Evolutionary conservation across 1,284 basidiomycete species (phyloP).

Genomic region (Malassezia globosa): DNA sequence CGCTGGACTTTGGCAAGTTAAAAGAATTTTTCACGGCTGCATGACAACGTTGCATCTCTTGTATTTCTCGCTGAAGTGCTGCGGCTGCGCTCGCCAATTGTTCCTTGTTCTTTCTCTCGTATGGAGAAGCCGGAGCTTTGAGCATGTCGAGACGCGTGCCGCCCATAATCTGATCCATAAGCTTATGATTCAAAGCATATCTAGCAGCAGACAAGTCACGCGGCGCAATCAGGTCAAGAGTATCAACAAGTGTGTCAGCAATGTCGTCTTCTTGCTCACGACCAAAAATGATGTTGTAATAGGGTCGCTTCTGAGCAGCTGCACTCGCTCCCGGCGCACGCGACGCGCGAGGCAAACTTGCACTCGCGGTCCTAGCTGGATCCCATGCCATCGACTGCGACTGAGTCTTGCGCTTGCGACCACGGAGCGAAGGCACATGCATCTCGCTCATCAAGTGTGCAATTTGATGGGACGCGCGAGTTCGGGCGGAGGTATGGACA

Average conservation of each 20-base stretch:
- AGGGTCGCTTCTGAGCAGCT: slow-evolving; percentile 6
- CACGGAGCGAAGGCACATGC: slow-evolving; percentile 13
- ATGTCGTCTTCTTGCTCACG: slow-evolving; percentile 17
- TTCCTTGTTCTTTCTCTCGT: slow-evolving; percentile 19
- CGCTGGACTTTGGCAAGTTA: neutral
- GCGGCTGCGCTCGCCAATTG: slow-evolving; percentile 21
- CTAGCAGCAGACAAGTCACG: slow-evolving; percentile 38
- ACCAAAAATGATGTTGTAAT: slow-evolving; percentile 15
- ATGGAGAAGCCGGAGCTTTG: slow-evolving; percentile 28
- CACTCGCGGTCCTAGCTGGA: slow-evolving; percentile 5
- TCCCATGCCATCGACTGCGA: slow-evolving; percentile 4
- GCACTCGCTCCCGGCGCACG: neutral
- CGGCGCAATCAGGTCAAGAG: slow-evolving; percentile 34
- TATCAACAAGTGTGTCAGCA: slow-evolving; percentile 22
- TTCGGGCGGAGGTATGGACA: too few species aligned
- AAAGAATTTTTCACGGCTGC: slow-evolving; percentile 2
- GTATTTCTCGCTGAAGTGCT: slow-evolving; percentile 17
- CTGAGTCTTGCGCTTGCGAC: slow-evolving; percentile 15
- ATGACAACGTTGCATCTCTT: neutral
- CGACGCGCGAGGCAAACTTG: slow-evolving; percentile 12
- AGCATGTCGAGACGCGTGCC: slow-evolving; percentile 34
- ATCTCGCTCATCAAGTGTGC: too few species aligned
- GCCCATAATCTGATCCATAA: slow-evolving; percentile 38
- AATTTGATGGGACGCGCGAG: too few species aligned
- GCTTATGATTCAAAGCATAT: slow-evolving; percentile 40